Base-by-base conservation (phyloP, 2,329 filamentous ascomycete genomes). In the Aspergillus quadricinctus region DNA sequence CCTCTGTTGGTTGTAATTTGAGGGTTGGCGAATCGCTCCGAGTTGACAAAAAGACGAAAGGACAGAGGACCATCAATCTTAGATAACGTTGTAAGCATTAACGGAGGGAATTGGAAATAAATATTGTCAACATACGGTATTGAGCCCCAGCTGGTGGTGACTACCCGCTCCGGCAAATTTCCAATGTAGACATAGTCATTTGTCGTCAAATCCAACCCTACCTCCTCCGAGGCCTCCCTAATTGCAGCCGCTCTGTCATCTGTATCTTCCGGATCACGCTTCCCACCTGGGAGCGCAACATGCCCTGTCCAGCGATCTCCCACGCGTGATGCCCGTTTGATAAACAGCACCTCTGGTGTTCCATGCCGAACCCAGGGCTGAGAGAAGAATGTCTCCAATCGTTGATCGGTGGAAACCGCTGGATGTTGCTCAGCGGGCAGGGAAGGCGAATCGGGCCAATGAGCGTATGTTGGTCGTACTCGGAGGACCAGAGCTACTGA, bases 291-390 rank as follows among this genome's bases (percentile, higher is more conserved):
- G 3, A 89, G 72, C 0, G 87, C 87, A 55, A 88, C 82, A 74
- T 89, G 87, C 3, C 83, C 81, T 1, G 84, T 88, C 87, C 87
- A 89, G 56, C 85, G 77, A 69, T 89, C 87, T 7, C 86, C 85
- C 54, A 80, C 77, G 40, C 87, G 77, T 3, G 85, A 80, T 2
- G 87, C 83, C 48, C 87, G 77, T 67, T 89, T 89, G 69, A 89
- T 89, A 69, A 89, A 88, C 3, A 89, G 77, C n/a, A 86, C 76
- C 69, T 89, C 87, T 0, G 86, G 83, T 58, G 86, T 83, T 25
- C 86, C 86, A 68, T 86, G 73, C 61, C 82, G 79, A 6, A 87
- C 84, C 87, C 87, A 89, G 17, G 79, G 69, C 63, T 86, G 84
- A 1, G 76, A 72, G 66, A 88, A 89, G 74, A 88, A 88, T 8